Evolutionary conservation across 441 rosid species (phyloP), one percentile per base, ranked within the genome.

Genomic region (Lagerstroemia fauriei): DNA sequence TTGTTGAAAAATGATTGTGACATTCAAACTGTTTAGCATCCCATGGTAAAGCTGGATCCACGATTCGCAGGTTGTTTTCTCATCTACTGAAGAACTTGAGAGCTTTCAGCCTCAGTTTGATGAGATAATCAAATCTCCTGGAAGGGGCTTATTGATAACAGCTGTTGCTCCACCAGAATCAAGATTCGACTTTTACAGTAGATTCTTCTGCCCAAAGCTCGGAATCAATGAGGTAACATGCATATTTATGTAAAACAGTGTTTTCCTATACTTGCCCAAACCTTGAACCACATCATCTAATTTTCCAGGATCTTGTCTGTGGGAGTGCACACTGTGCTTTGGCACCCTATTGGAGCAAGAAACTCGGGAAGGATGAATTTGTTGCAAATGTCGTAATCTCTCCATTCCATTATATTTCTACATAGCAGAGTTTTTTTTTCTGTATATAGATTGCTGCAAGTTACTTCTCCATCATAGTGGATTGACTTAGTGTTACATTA

Each of bases 341-440:
- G 79, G 94, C 92, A 73, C 82, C 87, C 25, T 93, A 90, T 80
- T 95, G 94, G 98, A 86, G 90, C 80, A 85, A 88, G 78, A 92
- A 91, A 88, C 88, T 93, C 74, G 89, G 93, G 69, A 93, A 95
- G 53, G 86, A 78, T 24, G 90, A 94, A 76, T 85, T 92, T 46
- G 32, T 84, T 78, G 97, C 94, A 50, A 87, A 85, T 87, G 89
- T 85, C 86, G 98, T 93, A 90, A 65, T 66, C 66, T 53, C 72
- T 78, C 59, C 76, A 41, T 12, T 25, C 44, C 4, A 3, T 53
- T 25, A 2, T 9, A n/a, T 24, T 5, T 27, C n/a, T 47, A 51
- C 38, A 14, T 10, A 34, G 9, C 29, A 25, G 31, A 38, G 32
- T 59, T 31, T 22, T 7, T 11, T 77, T 73, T 53, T 38, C n/a